These are phyloP conservation scores for Hirsutella thompsonii DNA, from an alignment of 2,329 filamentous ascomycete species.

Conservation along the genomic window DNA sequence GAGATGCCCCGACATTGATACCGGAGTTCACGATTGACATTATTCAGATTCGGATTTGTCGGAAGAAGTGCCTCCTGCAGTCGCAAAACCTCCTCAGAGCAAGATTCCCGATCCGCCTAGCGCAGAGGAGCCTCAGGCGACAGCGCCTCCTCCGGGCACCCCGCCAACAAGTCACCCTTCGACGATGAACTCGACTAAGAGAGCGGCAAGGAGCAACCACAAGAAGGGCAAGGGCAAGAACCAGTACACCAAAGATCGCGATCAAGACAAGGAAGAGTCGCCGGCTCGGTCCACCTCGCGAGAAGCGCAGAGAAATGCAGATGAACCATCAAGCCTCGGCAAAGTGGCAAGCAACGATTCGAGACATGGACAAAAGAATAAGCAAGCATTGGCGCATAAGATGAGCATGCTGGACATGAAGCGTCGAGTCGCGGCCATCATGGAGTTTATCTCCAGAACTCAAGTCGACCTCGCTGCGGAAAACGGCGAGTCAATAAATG, in stretches of 20 bases:
- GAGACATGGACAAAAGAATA: constrained; percentile 41
- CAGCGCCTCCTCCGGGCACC: constrained; percentile 20
- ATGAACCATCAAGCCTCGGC: constrained; percentile 20
- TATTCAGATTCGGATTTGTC: constrained; percentile 55
- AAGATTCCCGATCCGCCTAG: constrained; percentile 18
- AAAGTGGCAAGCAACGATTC: constrained; percentile 28
- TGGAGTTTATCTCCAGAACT: constrained; percentile 81
- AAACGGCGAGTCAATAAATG: constrained; percentile 20
- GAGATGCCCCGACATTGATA: neutral
- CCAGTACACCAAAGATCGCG: constrained; percentile 70
- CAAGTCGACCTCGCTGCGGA: constrained; percentile 76
- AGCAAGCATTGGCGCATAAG: constrained; percentile 44
- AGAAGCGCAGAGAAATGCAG: constrained; percentile 25
- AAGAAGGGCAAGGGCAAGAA: constrained; percentile 64
- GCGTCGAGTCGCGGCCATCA: constrained; percentile 67
- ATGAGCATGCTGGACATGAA: constrained; percentile 83
- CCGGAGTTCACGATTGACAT: constrained; percentile 6
- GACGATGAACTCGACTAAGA: constrained; percentile 42
- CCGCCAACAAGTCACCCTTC: constrained; percentile 32
- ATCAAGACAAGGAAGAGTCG: constrained; percentile 42
- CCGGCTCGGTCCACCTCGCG: constrained; percentile 42
- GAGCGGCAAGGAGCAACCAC: constrained; percentile 43
- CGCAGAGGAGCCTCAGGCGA: constrained; percentile 15
- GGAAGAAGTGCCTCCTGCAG: constrained; percentile 49
- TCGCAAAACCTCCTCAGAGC: constrained; percentile 12